Evolutionary conservation across 257 asterid species (phyloP).

Genomic region (Misopates orontium): DNA sequence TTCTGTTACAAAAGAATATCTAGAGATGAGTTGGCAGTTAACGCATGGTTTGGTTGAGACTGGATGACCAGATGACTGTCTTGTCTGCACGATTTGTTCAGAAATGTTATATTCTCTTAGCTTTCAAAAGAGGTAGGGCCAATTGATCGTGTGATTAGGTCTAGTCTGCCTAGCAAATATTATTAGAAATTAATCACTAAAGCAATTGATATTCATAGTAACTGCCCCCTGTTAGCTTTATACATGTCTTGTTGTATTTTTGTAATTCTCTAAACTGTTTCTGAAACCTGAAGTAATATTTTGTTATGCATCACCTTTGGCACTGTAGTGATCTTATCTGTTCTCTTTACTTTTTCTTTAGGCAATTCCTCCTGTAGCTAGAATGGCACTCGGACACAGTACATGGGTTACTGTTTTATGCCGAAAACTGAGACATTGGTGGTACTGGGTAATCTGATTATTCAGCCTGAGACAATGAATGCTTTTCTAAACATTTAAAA

Average conservation of each 20-base stretch:
- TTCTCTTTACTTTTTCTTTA: slow-evolving; percentile 31
- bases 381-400: slow-evolving; percentile 84
- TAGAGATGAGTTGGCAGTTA: slow-evolving; percentile 14
- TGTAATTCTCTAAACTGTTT: too few relatives aligned
- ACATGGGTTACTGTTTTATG: slow-evolving; percentile 96
- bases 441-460: slow-evolving; percentile 87
- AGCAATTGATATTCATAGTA: too few relatives aligned
- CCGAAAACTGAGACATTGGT: slow-evolving; percentile 93
- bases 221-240: too few relatives aligned
- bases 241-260: too few relatives aligned
- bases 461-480: slow-evolving; percentile 20
- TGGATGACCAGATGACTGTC: not conserved
- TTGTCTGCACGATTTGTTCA: not conserved
- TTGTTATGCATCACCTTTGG: too few relatives aligned
- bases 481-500: slow-evolving; percentile 1
- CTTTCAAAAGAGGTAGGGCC: too few relatives aligned
- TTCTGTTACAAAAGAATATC: too few relatives aligned
- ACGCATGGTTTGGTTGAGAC: slow-evolving; percentile 8
- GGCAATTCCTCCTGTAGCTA: slow-evolving; percentile 96
- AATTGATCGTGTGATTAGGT: too few relatives aligned
- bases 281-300: too few relatives aligned
- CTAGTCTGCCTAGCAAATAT: too few relatives aligned
- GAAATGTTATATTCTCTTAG: too few relatives aligned
- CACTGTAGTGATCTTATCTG: slow-evolving; percentile 15
- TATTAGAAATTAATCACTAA: too few relatives aligned